Base-by-base conservation (phyloP, 179 eudicot genomes). In the Heliamphora pulchella region DNA sequence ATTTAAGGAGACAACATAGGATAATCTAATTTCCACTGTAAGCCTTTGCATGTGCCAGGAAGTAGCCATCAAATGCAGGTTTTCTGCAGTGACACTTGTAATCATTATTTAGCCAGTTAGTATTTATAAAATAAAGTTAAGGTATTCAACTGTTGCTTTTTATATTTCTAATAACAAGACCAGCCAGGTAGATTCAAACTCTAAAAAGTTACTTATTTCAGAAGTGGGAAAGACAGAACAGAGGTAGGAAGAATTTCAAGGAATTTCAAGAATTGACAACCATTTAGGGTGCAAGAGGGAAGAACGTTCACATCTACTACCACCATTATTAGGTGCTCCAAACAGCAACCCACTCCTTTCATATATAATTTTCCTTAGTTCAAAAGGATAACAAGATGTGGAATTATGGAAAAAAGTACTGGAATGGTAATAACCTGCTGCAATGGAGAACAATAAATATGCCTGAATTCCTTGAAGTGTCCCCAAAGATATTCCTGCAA, bases 391-490 rank as follows among this genome's bases (percentile, higher is more conserved):
- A 53, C 8, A 67, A 43, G 46, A 66, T 22, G 64, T 10, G 4
- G 9, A 31, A 4, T 65, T 50, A 50, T 6, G 11, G 48, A 53
- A 3, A 2, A 66, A 20, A 2, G 20, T 11, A 73, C 18, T 66
- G 48, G 15, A 78, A 39, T 4, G 22, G 55, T 41, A 10, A 66
- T 78, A 41, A 91, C 91, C 84, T 84, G 87, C 73, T 80, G 86
- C 83, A 91, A 79, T 41, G 83, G 93, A 70, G 54, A 83, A 61
- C 89, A 87, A 73, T 84, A 87, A 15, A 87, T 83, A 82, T 91
- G 93, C 83, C 96, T 86, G 85, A 91, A 91, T 83, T 91, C 93
- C 80, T 71, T 82, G 70, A 73, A 89, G 78, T 91, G 92, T 68
- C 54, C 89, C 74, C 64, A 79, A 7, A 91, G 85, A 85, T 90